phyloP scores from a whole-genome alignment of 2,329 filamentous ascomycete genomes.

The Neofusicoccum kwambonambiense region DNA sequence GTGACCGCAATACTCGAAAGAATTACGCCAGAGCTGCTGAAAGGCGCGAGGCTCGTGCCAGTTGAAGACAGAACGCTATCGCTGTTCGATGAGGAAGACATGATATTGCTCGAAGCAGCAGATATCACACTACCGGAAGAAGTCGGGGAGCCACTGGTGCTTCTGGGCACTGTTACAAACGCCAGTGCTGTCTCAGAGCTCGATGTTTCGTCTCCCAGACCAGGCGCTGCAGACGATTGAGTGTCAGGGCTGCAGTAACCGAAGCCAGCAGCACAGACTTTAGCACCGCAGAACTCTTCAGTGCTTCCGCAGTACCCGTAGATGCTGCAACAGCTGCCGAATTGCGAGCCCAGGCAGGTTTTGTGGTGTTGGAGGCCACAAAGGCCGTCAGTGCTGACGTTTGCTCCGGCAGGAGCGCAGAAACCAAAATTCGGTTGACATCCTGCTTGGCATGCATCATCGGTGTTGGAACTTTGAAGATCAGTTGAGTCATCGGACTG shows the following conservation, averaged over 20 bases:
- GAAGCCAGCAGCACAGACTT: conserved; percentile 1
- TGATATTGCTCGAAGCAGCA: neutral
- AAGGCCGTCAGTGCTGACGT: neutral
- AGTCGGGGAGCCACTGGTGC: neutral
- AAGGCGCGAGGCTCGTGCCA: neutral
- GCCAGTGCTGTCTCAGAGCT: neutral
- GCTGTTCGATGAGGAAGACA: neutral
- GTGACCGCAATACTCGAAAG: neutral
- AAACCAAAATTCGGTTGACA: conserved; percentile 1
- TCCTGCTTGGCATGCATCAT: neutral
- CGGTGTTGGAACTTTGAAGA: neutral
- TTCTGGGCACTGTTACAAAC: neutral
- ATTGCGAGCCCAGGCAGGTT: conserved; percentile 12
- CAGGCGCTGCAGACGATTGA: neutral
- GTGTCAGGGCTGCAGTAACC: neutral
- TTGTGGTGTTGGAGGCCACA: conserved; percentile 1
- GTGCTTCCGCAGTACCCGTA: conserved; percentile 17
- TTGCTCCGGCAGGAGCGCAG: neutral
- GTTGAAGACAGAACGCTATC: neutral
- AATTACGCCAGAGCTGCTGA: neutral
- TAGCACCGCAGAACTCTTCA: conserved; percentile 14
- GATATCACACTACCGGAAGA: neutral
- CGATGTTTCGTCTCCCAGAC: neutral
- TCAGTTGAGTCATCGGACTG: neutral
- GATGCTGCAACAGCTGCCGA: conserved; percentile 15